Evolutionary conservation across 352 stramenopile species (phyloP).

Genomic region (Globisporangium spiculum): DNA sequence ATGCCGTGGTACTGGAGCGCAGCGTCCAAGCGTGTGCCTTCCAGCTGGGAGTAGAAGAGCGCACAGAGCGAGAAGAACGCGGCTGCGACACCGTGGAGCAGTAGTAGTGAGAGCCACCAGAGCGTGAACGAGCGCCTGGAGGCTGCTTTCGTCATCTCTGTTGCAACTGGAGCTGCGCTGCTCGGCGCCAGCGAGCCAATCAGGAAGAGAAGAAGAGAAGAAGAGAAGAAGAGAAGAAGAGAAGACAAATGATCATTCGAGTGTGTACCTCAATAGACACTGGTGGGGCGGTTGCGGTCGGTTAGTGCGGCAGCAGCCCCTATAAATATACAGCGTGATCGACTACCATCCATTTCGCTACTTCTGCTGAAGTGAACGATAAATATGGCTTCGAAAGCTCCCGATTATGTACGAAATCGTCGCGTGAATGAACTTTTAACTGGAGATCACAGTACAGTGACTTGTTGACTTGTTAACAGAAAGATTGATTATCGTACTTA

Average conservation of each 20-base stretch:
- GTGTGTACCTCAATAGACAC: not conserved
- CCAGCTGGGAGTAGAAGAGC: slow-evolving; percentile 12
- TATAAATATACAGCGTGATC: not conserved
- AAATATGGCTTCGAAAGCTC: not conserved
- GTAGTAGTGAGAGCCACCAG: not conserved
- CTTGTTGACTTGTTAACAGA: not conserved
- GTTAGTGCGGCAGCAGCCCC: too few species aligned
- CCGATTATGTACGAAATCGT: not conserved
- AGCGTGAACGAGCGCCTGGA: not conserved
- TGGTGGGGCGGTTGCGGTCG: not conserved
- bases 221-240: not conserved
- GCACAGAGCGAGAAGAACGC: not conserved
- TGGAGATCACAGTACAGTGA: too few species aligned
- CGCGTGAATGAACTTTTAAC: too few species aligned
- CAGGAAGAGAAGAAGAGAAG: not conserved
- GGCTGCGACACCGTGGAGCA: not conserved
- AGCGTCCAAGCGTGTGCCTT: slow-evolving; percentile 7
- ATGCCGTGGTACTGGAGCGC: slow-evolving; percentile 4
- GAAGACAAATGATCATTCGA: not conserved
- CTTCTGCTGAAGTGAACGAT: not conserved
- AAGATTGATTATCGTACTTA: not conserved
- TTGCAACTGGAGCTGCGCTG: not conserved
- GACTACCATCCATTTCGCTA: not conserved
- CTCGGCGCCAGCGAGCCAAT: not conserved
- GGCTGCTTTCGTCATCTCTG: not conserved